Evolutionary conservation across 352 stramenopile genomes (phyloP).

Genomic region (Globisporangium splendens): DNA sequence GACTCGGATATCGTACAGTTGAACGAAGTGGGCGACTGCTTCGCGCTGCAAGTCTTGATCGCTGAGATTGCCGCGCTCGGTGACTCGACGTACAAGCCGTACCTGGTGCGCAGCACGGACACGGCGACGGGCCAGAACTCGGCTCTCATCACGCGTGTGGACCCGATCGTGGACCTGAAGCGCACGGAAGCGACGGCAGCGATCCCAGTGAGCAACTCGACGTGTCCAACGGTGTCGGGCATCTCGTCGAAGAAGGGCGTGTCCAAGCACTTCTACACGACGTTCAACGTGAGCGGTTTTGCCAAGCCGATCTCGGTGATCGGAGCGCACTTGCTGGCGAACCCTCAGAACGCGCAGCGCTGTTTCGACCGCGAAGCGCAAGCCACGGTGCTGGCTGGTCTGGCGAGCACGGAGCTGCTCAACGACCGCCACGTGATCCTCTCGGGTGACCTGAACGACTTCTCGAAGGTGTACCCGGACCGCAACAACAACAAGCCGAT

Average conservation of each 20-base stretch:
- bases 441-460: slow-evolving; percentile 72
- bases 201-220: slow-evolving; percentile 52
- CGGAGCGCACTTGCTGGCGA: slow-evolving; percentile 57
- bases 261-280: slow-evolving; percentile 72
- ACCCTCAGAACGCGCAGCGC: slow-evolving; percentile 45
- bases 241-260: slow-evolving; percentile 45
- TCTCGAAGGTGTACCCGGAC: slow-evolving; percentile 38
- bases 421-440: slow-evolving; percentile 54
- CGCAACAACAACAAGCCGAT: slow-evolving; percentile 61
- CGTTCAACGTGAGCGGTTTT: slow-evolving; percentile 59
- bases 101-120: slow-evolving; percentile 53
- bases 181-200: slow-evolving; percentile 27
- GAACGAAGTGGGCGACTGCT: slow-evolving; percentile 60
- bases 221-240: slow-evolving; percentile 35
- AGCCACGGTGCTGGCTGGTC: slow-evolving; percentile 43
- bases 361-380: slow-evolving; percentile 63
- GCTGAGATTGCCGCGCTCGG: slow-evolving; percentile 36
- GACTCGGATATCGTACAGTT: slow-evolving; percentile 66
- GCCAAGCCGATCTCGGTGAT: slow-evolving; percentile 64
- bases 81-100: slow-evolving; percentile 58
- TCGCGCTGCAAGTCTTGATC: slow-evolving; percentile 45
- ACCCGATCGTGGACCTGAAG: slow-evolving; percentile 44
- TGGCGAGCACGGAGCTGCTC: slow-evolving; percentile 33
- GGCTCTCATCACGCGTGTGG: slow-evolving; percentile 60
- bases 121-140: slow-evolving; percentile 65